A percentile compares a stretch with the other conserved stretches of the same genome.
phyloP scores from a whole-genome alignment of 1,139 yeast species.

The Geotrichum histeridarum region DNA sequence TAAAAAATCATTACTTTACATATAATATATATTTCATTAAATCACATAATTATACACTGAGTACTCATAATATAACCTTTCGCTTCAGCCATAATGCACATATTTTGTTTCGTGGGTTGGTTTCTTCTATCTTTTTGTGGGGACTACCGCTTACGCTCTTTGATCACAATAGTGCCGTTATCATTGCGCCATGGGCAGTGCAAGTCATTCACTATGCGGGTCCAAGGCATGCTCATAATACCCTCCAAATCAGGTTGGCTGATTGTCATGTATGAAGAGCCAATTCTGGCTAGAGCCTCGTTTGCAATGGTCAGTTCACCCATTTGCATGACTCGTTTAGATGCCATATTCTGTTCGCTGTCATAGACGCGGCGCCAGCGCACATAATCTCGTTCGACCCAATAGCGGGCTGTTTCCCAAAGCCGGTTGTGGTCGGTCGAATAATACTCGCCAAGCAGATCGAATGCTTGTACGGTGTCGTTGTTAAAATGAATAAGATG shows the following conservation, averaged over 20 bases:
- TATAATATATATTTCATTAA: too few relatives aligned
- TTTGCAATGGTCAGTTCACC: slow-evolving; percentile 11
- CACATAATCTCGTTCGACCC: slow-evolving; percentile 14
- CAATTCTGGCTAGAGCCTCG: slow-evolving; percentile 3
- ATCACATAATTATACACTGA: too few relatives aligned
- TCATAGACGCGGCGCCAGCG: slow-evolving; percentile 15
- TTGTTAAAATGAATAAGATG: slow-evolving; percentile 11
- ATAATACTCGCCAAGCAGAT: slow-evolving; percentile 9
- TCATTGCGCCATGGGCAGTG: slow-evolving; percentile 6
- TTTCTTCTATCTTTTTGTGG: too few relatives aligned
- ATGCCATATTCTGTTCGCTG: slow-evolving; percentile 6
- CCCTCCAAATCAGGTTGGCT: slow-evolving; percentile 2
- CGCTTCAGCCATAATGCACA: too few relatives aligned
- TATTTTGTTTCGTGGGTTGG: too few relatives aligned
- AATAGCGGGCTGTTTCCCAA: slow-evolving; percentile 10
- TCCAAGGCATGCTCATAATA: slow-evolving; percentile 9
- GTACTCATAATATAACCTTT: too few relatives aligned
- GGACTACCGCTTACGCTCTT: not conserved
- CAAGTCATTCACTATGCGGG: not conserved
- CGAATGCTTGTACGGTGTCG: slow-evolving; percentile 11
- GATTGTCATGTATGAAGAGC: not conserved
- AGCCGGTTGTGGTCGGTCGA: not conserved
- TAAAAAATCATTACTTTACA: too few relatives aligned
- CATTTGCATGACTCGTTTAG: slow-evolving; percentile 8
- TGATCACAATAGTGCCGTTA: not conserved